Conservation (phyloP, 495 filamentous ascomycete species). For the Lasiosphaeria miniovina region DNA sequence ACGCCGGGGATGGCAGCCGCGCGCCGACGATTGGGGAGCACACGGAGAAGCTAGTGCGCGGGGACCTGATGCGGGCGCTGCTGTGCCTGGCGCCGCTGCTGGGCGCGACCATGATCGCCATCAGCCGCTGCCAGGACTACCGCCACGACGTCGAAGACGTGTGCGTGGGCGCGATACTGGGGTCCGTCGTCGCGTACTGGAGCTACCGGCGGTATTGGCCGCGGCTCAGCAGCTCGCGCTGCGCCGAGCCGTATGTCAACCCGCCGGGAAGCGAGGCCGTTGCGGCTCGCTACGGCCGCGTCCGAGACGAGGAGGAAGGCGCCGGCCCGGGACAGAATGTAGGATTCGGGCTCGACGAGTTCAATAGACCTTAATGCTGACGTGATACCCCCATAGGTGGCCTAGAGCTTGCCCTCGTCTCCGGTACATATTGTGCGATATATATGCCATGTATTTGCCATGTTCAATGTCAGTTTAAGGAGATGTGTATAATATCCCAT, state of each 20-base stretch:
- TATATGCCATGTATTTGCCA: neutral
- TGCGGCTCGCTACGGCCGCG: slow-evolving; percentile 22
- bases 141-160: slow-evolving; percentile 95
- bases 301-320: slow-evolving; percentile 36
- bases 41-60: slow-evolving; percentile 29
- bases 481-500: neutral
- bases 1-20: slow-evolving; percentile 17
- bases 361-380: slow-evolving; percentile 24
- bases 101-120: slow-evolving; percentile 81
- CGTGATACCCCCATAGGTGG: slow-evolving; percentile 3
- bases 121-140: slow-evolving; percentile 91
- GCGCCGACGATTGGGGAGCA: slow-evolving; percentile 11
- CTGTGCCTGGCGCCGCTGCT: slow-evolving; percentile 68
- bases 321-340: slow-evolving; percentile 23
- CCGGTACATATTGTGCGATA: neutral
- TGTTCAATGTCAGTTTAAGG: neutral
- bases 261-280: slow-evolving; percentile 21
- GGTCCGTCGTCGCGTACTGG: slow-evolving; percentile 71
- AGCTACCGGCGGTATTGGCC: slow-evolving; percentile 72
- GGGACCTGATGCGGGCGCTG: slow-evolving; percentile 64
- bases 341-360: slow-evolving; percentile 25
- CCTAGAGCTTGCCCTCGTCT: neutral
- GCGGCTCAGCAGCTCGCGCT: slow-evolving; percentile 42
- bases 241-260: slow-evolving; percentile 49
- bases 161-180: slow-evolving; percentile 68